Base-by-base conservation (phyloP, 225 moss, liverwort and hornwort genomes). In the Antitrichia curtipendula region DNA sequence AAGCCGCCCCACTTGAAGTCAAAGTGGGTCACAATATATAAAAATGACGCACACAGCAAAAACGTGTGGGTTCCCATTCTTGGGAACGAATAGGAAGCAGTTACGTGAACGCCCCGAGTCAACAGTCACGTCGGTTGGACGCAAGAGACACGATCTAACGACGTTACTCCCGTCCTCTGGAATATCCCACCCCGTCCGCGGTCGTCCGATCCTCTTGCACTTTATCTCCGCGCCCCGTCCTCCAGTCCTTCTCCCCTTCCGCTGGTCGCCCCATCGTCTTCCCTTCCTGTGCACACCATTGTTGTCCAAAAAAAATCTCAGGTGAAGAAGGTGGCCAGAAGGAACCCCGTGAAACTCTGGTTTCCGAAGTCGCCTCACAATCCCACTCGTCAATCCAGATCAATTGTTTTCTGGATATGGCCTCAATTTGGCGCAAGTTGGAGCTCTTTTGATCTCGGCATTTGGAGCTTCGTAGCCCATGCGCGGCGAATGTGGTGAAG, bases 61-160 rank as follows among this genome's bases (percentile, higher is more conserved):
- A 82, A 82, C 71, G 70, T 78, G 54, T 54, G 62, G 22, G 82
- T 77, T 82, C 76, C 32, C 66, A 64, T 34, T 34, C 24, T 10
- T 47, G 53, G 24, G 57, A 88, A 54, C 19, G 18, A n/a, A 36
- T 82, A 15, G 22, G 22, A 87, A 85, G 66, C 38, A 74, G 34
- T 82, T 77, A 57, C 36, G 7, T 75, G 80, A 77, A 79, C 61
- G 17, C 25, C 15, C 12, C 7, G 0, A 10, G 38, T 90, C 86
- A 91, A 91, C 28, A 75, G 91, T 91, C 83, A 75, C 83, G 79
- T 90, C 83, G 75, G 52, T 91, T 88, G 75, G 41, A 17, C 28
- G 74, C 83, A 86, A 90, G 80, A 16, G 91, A 56, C 88, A 85
- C 74, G 41, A 53, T 78, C 58, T 36, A 40, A 22, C 38, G 34